phyloP scores from a whole-genome alignment of 768 basidiomycete species.

The Tricholoma saponaceum region DNA sequence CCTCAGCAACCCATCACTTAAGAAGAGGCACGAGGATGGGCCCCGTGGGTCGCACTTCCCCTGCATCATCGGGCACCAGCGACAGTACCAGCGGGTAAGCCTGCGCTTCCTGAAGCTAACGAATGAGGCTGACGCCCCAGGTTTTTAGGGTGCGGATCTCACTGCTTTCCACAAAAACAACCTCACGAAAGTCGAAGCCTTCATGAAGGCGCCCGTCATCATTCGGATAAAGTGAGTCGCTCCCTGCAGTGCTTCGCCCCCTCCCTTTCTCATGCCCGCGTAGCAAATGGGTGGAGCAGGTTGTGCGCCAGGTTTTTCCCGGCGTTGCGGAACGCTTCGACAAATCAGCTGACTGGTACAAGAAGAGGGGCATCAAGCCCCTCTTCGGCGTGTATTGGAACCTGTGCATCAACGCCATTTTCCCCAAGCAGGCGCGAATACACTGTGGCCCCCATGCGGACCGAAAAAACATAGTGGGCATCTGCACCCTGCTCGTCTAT shows the following conservation, averaged over 20 bases:
- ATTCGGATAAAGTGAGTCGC: background rate
- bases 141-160: background rate
- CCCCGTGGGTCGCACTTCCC: background rate
- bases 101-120: background rate
- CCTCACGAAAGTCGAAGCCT: background rate
- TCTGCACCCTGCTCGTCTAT: too few relatives aligned
- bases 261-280: background rate
- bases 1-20: background rate
- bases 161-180: background rate
- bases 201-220: background rate
- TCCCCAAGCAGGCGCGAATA: too few relatives aligned
- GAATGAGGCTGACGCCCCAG: background rate
- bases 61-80: background rate
- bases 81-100: background rate
- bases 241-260: background rate
- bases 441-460: too few relatives aligned
- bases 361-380: constrained; percentile 7
- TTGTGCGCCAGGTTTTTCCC: constrained; percentile 14
- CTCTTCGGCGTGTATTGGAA: too few relatives aligned
- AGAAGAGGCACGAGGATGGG: background rate
- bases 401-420: too few relatives aligned
- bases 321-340: constrained; percentile 12
- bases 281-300: constrained; percentile 6
- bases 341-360: constrained; percentile 10
- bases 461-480: too few relatives aligned